phyloP scores from a whole-genome alignment of 495 filamentous ascomycete genomes.

The Rusavskia elegans region DNA sequence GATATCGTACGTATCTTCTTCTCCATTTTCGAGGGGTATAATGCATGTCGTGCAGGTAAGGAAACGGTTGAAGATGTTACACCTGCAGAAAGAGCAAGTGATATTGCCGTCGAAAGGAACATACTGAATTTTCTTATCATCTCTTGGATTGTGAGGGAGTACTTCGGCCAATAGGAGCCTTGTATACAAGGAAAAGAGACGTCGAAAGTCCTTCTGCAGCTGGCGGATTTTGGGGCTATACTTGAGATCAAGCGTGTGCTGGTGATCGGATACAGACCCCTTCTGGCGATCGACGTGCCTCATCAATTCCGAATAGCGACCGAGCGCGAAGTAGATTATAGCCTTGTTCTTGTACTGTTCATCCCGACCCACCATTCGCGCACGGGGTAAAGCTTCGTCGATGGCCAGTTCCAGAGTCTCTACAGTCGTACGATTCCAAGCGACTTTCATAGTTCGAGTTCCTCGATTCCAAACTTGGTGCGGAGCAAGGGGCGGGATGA shows the following conservation, averaged over 20 bases:
- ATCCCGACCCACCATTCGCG: slow-evolving; percentile 87
- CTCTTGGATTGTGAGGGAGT: slow-evolving; percentile 44
- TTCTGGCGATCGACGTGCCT: slow-evolving; percentile 26
- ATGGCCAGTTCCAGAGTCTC: slow-evolving; percentile 79
- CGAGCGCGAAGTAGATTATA: slow-evolving; percentile 72
- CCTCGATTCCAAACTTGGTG: slow-evolving; percentile 98
- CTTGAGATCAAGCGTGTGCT: slow-evolving; percentile 11
- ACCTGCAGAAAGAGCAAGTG: slow-evolving; percentile 87
- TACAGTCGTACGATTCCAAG: slow-evolving; percentile 93
- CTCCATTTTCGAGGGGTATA: slow-evolving; percentile 33
- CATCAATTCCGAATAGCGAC: slow-evolving; percentile 58
- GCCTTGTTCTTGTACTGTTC: slow-evolving; percentile 98
- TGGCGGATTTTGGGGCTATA: slow-evolving; percentile 41
- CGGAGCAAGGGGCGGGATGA: slow-evolving; percentile 89
- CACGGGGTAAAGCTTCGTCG: slow-evolving; percentile 69
- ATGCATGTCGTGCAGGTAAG: slow-evolving; percentile 75
- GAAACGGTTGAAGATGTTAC: slow-evolving; percentile 96
- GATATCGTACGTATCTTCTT: slow-evolving; percentile 74
- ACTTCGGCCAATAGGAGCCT: slow-evolving; percentile 69
- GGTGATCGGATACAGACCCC: slow-evolving; percentile 21
- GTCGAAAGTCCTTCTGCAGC: slow-evolving; percentile 61
- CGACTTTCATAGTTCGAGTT: slow-evolving; percentile 86
- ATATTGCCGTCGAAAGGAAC: slow-evolving; percentile 72
- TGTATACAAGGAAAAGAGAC: slow-evolving; percentile 60
- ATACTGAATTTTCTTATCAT: slow-evolving; percentile 51